phyloP scores from a whole-genome alignment of 257 asterid species.

The Dorcoceras hygrometricum region DNA sequence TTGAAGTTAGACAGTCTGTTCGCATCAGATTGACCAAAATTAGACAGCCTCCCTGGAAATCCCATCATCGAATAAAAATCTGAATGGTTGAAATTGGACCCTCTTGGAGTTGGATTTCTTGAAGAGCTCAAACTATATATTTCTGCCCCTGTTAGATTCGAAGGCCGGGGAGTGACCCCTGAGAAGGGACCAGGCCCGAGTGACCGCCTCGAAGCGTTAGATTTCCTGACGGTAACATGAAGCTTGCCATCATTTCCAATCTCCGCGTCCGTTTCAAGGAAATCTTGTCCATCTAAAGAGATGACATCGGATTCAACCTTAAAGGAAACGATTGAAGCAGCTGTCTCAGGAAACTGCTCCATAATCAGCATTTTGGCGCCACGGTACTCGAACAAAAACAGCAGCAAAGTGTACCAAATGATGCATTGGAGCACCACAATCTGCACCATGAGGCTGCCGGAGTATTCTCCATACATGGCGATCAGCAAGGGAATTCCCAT shows the following conservation, averaged over 20 bases:
- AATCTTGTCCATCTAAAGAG: conserved; percentile 91
- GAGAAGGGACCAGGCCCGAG: conserved; percentile 43
- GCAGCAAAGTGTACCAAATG: conserved; percentile 79
- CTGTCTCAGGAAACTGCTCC: conserved; percentile 91
- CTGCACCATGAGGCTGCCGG: conserved; percentile 81
- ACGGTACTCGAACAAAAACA: conserved; percentile 75
- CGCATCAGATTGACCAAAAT: conserved; percentile 73
- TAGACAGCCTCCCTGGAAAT: conserved; percentile 67
- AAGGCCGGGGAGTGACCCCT: conserved; percentile 49
- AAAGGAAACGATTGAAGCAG: conserved; percentile 80
- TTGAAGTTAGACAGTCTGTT: conserved; percentile 72
- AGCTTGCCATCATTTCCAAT: conserved; percentile 86
- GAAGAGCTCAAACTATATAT: conserved; percentile 60
- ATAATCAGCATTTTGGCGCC: conserved; percentile 80
- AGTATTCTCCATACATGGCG: conserved; percentile 74
- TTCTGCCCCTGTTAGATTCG: conserved; percentile 52
- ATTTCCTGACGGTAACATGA: conserved; percentile 77
- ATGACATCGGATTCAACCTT: conserved; percentile 94
- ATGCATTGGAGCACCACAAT: conserved; percentile 86
- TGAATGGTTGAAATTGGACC: conserved; percentile 49
- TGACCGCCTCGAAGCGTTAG: conserved; percentile 82
- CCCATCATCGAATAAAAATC: conserved; percentile 66
- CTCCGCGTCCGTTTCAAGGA: conserved; percentile 83
- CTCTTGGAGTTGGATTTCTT: conserved; percentile 51
- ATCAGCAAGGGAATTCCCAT: conserved; percentile 87